Percentiles rank a stretch among this genome's conserved stretches.
Conservation (phyloP, 2,329 filamentous ascomycete genomes). For the Fusarium virguliforme region DNA sequence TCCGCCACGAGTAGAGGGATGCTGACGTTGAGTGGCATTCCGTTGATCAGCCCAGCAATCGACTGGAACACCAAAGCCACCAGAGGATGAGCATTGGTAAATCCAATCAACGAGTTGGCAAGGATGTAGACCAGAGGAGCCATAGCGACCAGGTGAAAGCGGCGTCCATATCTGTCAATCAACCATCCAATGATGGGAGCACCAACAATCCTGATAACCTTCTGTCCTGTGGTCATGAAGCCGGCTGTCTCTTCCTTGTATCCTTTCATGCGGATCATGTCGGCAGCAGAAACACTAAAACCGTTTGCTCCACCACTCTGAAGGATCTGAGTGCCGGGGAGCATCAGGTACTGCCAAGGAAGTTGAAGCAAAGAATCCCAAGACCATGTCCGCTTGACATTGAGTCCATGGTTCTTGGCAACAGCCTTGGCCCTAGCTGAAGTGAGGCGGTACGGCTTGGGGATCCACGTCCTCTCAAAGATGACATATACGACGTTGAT, state of each 20-base stretch:
- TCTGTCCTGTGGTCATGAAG: constrained; percentile 44
- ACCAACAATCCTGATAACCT: constrained; percentile 42
- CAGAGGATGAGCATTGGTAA: constrained; percentile 41
- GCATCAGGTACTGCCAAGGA: constrained; percentile 47
- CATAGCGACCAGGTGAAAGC: constrained; percentile 45
- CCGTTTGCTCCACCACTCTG: constrained; percentile 45
- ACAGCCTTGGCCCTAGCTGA: neutral
- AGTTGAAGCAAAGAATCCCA: constrained; percentile 39
- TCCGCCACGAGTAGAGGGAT: constrained; percentile 47
- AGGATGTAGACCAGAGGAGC: constrained; percentile 45
- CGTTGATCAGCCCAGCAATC: constrained; percentile 43
- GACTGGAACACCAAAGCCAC: constrained; percentile 42
- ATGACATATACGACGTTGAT: constrained; percentile 46
- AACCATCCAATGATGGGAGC: constrained; percentile 37
- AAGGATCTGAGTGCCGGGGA: constrained; percentile 44
- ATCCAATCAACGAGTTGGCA: constrained; percentile 43
- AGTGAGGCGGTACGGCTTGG: neutral
- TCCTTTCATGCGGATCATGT: constrained; percentile 48
- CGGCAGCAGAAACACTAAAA: constrained; percentile 41
- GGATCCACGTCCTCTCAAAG: constrained; percentile 35
- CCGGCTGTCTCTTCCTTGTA: constrained; percentile 46
- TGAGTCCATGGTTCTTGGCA: neutral
- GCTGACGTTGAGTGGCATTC: constrained; percentile 46
- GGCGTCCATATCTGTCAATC: constrained; percentile 48
- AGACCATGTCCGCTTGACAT: constrained; percentile 35